Percentiles rank a stretch among this genome's conserved stretches.
These are phyloP conservation scores for Phaeosphaeriaceae sp. DNA, from an alignment of 2,329 filamentous ascomycete genomes.

Conservation along the genomic window DNA sequence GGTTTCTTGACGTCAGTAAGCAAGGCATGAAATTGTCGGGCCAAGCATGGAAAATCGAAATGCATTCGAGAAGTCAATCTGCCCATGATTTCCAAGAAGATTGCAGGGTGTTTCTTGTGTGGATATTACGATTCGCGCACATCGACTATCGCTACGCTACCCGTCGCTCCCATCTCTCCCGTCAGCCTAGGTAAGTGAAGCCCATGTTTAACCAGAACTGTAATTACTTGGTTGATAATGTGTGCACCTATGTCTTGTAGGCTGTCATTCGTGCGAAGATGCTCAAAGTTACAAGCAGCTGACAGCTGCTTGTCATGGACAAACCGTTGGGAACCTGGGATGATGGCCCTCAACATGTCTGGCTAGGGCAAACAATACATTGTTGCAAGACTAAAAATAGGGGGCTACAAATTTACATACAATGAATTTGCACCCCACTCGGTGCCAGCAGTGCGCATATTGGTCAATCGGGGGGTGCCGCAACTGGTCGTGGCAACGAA, in stretches of 20 bases:
- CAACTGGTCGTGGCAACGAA: slow-evolving; percentile 26
- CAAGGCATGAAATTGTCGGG: background rate
- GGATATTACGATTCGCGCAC: slow-evolving; percentile 6
- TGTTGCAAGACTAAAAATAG: background rate
- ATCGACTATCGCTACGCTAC: background rate
- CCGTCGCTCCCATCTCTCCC: background rate
- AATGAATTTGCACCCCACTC: slow-evolving; percentile 23
- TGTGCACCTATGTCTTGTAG: too few relatives aligned
- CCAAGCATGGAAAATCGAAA: background rate
- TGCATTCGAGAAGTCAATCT: slow-evolving; percentile 7
- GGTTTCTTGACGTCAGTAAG: slow-evolving; percentile 22
- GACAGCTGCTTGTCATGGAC: too few relatives aligned
- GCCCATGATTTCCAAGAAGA: background rate
- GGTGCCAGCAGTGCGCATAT: slow-evolving; percentile 19
- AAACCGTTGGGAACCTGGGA: too few relatives aligned
- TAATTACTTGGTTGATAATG: too few relatives aligned
- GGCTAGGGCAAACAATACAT: background rate
- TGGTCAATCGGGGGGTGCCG: slow-evolving; percentile 21
- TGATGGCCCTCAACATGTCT: too few relatives aligned
- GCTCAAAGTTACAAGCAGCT: too few relatives aligned
- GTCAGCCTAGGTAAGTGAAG: background rate
- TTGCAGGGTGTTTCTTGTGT: slow-evolving; percentile 3
- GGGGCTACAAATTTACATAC: slow-evolving; percentile 3
- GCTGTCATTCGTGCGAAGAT: too few relatives aligned
- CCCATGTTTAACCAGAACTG: too few relatives aligned